Evolutionary conservation across 257 asterid species (phyloP), one percentile per base, ranked within the genome.

Genomic region (Nicotiana knightiana): DNA sequence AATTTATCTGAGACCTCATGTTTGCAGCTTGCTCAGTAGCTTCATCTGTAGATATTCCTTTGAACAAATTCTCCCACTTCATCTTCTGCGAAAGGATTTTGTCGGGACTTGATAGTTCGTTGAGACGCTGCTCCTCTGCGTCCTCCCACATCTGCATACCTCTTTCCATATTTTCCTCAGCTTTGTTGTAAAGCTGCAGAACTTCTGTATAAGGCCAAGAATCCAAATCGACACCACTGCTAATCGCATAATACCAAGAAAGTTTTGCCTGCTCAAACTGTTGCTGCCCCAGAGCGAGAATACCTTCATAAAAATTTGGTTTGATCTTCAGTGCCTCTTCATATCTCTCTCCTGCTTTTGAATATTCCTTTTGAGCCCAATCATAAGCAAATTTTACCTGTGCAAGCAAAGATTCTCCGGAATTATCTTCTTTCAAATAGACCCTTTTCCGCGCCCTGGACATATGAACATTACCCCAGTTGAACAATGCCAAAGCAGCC

Each of bases 131-230:
- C 64, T 86, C 89, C 84, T 89, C 93, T 10, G 88, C 85, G 18
- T 89, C 90, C 87, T 92, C 96, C 97, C 96, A 93, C 92, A 93
- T 88, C 85, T 85, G 93, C 91, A 92, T 86, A 57, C 97, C 98
- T 80, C 85, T 90, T 85, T 94, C 97, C 91, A 94, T 87, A 85
- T 89, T 90, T 59, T 91, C 97, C 88, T 93, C 98, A 9, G 98
- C 96, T 43, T 67, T 80, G 85, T 93, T 93, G 87, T 93, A 94
- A 81, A 93, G 97, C 21, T 87, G 88, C 79, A 93, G 84, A 83
- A 88, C 94, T 61, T 90, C 91, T 9, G 86, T 75, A 12, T 90
- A 89, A 76, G 91, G 89, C 97, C 97, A 93, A 6, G 89, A 82
- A 84, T 91, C 91, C 79, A 94, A 82, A 87, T 91, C 94, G 62